Evolutionary conservation across 495 filamentous ascomycete species (phyloP).

Genomic region (Filosporella fistucella): DNA sequence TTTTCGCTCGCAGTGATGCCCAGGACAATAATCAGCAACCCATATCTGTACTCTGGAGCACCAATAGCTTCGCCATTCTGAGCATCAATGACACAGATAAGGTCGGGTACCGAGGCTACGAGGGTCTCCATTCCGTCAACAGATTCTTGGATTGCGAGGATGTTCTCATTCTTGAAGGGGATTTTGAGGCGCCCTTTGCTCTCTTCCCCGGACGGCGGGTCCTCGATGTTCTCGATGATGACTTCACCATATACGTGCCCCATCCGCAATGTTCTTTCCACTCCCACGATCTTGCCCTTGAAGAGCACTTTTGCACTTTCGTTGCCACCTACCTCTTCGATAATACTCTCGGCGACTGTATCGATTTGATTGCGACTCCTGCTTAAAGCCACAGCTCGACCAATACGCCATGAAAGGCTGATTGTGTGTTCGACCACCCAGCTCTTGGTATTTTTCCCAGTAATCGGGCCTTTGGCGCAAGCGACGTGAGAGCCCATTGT

Average conservation of each 20-base stretch:
- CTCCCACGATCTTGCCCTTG: slow-evolving; percentile 56
- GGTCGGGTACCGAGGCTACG: slow-evolving; percentile 54
- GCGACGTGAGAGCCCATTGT: slow-evolving; percentile 44
- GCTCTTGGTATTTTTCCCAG: slow-evolving; percentile 37
- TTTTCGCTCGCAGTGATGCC: slow-evolving; percentile 51
- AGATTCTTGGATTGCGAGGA: slow-evolving; percentile 40
- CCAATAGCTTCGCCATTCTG: slow-evolving; percentile 56
- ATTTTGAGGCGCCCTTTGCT: slow-evolving; percentile 43
- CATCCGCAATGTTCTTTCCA: slow-evolving; percentile 48
- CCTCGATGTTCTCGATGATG: slow-evolving; percentile 38
- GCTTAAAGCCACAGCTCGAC: slow-evolving; percentile 47
- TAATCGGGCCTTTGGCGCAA: slow-evolving; percentile 38
- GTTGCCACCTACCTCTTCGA: slow-evolving; percentile 49
- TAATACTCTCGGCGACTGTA: slow-evolving; percentile 48
- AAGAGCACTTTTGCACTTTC: slow-evolving; percentile 49
- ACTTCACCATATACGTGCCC: slow-evolving; percentile 51
- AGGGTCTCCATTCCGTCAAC: slow-evolving; percentile 23
- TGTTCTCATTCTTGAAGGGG: slow-evolving; percentile 65
- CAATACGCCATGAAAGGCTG: slow-evolving; percentile 49
- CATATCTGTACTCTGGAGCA: slow-evolving; percentile 52
- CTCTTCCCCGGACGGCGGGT: neutral
- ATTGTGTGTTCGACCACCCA: slow-evolving; percentile 47
- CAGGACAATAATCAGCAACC: slow-evolving; percentile 50
- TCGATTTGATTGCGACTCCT: slow-evolving; percentile 40
- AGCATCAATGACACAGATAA: slow-evolving; percentile 55